Conservation (phyloP, 805 yeast genomes). For the Ogataea nonfermentans region DNA sequence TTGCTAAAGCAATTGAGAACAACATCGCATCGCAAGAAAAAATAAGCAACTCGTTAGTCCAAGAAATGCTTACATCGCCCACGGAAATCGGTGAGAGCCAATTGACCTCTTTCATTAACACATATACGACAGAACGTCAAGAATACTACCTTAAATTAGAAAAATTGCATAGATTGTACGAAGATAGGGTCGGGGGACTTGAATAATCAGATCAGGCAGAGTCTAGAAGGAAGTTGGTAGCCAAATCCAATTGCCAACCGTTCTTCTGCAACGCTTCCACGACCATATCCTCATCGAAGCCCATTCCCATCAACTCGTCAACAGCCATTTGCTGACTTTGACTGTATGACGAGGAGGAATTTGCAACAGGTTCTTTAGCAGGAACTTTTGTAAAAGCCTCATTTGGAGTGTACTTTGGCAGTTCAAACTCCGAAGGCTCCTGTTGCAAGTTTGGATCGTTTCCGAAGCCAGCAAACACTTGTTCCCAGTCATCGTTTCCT, state of each 20-base stretch:
- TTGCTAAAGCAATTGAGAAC: conserved; percentile 34
- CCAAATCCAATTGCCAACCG: conserved; percentile 76
- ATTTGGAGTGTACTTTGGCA: conserved; percentile 20
- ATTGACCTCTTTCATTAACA: conserved; percentile 37
- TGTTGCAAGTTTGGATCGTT: conserved; percentile 39
- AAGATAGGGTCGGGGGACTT: conserved; percentile 40
- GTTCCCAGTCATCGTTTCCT: conserved; percentile 85
- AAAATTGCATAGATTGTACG: conserved; percentile 46
- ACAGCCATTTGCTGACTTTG: conserved; percentile 49
- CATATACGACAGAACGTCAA: conserved; percentile 42
- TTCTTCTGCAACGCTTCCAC: conserved; percentile 64
- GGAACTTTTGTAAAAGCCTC: conserved; percentile 5
- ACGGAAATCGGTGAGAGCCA: conserved; percentile 28
- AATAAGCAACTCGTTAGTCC: conserved; percentile 13
- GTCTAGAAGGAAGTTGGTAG: conserved; percentile 83
- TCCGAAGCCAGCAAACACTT: conserved; percentile 86
- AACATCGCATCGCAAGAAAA: conserved; percentile 31
- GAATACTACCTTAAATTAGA: conserved; percentile 46
- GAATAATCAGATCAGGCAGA: conserved; percentile 43
- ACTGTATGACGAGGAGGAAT: conserved; percentile 14
- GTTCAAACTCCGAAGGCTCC: conserved; percentile 17
- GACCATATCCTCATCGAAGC: conserved; percentile 69
- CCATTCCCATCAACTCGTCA: conserved; percentile 86
- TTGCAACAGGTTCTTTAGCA: neutral
- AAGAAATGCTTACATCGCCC: conserved; percentile 16